These are phyloP conservation scores for Ophiorrhiza pumila DNA, from an alignment of 257 asterid genomes.

Conservation along the genomic window DNA sequence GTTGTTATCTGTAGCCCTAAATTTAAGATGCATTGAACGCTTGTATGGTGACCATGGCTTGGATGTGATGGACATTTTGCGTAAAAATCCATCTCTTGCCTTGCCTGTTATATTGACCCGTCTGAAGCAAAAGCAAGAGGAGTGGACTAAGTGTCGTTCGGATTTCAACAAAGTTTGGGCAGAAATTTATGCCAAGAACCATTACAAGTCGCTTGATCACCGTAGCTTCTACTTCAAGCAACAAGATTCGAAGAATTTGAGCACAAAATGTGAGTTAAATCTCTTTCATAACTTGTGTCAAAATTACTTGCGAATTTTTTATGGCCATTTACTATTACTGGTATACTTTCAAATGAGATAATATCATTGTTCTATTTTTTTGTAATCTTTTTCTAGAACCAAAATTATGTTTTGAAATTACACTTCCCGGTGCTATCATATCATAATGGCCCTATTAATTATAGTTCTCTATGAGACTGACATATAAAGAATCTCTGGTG, in stretches of 20 bases:
- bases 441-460: background rate
- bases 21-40: constrained; percentile 93
- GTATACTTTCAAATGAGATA: background rate
- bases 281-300: constrained; percentile 4
- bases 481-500: background rate
- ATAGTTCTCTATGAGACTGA: background rate
- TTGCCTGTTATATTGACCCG: constrained; percentile 87
- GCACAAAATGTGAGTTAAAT: constrained; percentile 78
- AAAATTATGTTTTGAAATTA: background rate
- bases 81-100: constrained; percentile 70
- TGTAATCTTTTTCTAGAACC: background rate
- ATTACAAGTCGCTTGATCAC: constrained; percentile 94
- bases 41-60: constrained; percentile 99
- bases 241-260: constrained; percentile 91
- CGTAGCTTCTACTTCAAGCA: constrained; percentile 99
- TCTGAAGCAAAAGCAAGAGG: constrained; percentile 96
- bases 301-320: constrained; percentile 3
- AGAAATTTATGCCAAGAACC: constrained; percentile 89
- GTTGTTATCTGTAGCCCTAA: constrained; percentile 52
- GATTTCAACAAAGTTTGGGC: constrained; percentile 98
- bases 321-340: background rate
- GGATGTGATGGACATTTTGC: constrained; percentile 88
- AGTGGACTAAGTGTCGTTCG: constrained; percentile 85
- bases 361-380: background rate
- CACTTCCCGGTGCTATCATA: background rate